Conservation (phyloP, 2,329 filamentous ascomycete species). For the Xylaria sp. region DNA sequence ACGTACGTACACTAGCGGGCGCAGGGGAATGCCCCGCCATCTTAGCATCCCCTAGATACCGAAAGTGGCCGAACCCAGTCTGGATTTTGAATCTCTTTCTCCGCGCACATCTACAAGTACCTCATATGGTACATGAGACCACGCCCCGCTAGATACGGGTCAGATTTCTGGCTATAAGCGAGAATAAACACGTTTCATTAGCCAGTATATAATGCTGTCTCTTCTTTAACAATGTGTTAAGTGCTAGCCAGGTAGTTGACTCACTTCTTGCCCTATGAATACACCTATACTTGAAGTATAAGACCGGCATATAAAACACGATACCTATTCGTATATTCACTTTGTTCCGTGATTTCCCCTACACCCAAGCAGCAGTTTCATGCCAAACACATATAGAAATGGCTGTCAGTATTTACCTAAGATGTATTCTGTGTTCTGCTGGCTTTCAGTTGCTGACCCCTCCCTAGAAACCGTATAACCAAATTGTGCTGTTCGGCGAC, state of each 20-base stretch:
- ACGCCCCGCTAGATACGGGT: constrained; percentile 11
- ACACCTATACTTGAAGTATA: not conserved
- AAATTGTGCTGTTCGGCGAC: constrained; percentile 88
- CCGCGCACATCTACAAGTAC: constrained; percentile 1
- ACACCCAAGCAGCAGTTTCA: not conserved
- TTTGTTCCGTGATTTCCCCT: not conserved
- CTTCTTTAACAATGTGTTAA: not conserved
- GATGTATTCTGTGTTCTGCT: not conserved
- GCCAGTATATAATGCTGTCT: not conserved
- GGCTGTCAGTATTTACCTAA: constrained; percentile 30
- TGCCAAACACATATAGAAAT: constrained; percentile 16
- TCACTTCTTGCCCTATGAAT: not conserved
- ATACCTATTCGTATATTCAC: not conserved
- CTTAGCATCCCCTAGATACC: not conserved
- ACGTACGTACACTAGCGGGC: not conserved
- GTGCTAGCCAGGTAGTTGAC: not conserved
- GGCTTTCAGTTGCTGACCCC: constrained; percentile 17
- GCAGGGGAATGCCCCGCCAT: constrained; percentile 6
- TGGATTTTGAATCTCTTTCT: not conserved
- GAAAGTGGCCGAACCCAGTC: not conserved
- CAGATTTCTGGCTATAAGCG: not conserved
- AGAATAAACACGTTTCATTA: constrained; percentile 3
- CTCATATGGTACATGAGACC: constrained; percentile 1
- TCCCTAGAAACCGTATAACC: constrained; percentile 67
- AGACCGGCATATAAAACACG: constrained; percentile 9